Evolutionary conservation across 345 rosid genomes (phyloP), one percentile per base, ranked within the genome.

Genomic region (Sisymbrium altissimum): DNA sequence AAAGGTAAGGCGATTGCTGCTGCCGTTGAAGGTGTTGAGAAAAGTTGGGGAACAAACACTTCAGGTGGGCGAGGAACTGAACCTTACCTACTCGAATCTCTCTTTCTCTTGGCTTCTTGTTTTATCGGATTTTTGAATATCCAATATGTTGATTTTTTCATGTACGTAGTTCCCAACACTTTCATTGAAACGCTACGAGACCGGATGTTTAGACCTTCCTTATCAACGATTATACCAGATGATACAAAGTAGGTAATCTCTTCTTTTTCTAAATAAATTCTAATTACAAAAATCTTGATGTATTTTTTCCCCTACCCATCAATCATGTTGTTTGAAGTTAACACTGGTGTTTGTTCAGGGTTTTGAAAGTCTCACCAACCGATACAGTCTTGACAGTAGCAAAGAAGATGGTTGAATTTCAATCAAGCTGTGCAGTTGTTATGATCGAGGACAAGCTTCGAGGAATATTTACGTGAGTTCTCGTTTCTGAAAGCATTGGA

Each of bases 1-100:
- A 96, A 96, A 76, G 98, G 99, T 67, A 96, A 96, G 68, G 99
- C 98, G 38, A 90, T 96, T 70, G 98, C 99, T 81, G 98, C 99
- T 33, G 98, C 98, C 5, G 99, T 96, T 52, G 99, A 96, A 90
- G 99, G 98, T 36, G 98, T 89, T 67, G 99, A 96, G 70, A 96
- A 87, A 62, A 85, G 85, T 63, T 96, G 98, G 97, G 93, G 97
- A 59, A 71, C 98, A 55, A 83, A 93, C 30, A 48, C 87, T 12
- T 79, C 97, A 75, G 98, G 99, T 96, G 21, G 17, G 89, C 79
- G 29, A 77, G 65, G 15, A 63, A 39, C 54, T 13, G 9, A 9
- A 44, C 46, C 52, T 52, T 30, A 56, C 14, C 36, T 38, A 33
- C 39, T 40, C 0, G 4, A 54, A 23, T 36, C 32, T 58, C 45